Evolutionary conservation across 768 basidiomycete genomes (phyloP).

Genomic region (Trametes sanguinea): DNA sequence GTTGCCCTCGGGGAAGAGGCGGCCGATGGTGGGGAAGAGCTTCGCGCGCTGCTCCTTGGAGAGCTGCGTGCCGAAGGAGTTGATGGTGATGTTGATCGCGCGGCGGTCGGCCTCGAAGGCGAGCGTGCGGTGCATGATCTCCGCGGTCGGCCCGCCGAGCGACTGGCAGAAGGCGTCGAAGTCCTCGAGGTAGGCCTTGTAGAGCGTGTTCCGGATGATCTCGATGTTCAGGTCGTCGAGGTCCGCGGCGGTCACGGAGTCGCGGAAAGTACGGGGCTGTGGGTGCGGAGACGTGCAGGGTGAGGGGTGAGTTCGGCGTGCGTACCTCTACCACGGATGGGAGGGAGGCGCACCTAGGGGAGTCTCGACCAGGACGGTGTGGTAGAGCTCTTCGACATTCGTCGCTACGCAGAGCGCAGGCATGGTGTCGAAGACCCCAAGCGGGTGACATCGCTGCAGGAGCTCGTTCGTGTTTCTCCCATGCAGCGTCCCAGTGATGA

Average conservation of each 20-base stretch:
- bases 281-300: not conserved
- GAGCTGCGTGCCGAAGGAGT: constrained; percentile 95
- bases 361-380: constrained; percentile 95
- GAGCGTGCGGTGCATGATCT: constrained; percentile 90
- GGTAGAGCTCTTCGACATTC: constrained; percentile 97
- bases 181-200: constrained; percentile 98
- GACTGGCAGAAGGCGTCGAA: constrained; percentile 84
- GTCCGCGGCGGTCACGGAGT: constrained; percentile 92
- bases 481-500: constrained; percentile 96
- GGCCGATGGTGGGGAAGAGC: constrained; percentile 92
- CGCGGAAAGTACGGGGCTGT: constrained; percentile 95
- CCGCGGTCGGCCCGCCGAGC: constrained; percentile 82
- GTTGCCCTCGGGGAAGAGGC: constrained; percentile 94
- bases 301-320: no score
- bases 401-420: constrained; percentile 98
- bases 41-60: constrained; percentile 93
- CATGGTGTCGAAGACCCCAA: constrained; percentile 98
- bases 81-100: constrained; percentile 98
- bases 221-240: constrained; percentile 99
- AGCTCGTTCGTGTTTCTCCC: constrained; percentile 98
- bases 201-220: constrained; percentile 98
- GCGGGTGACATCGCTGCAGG: constrained; percentile 92
- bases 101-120: constrained; percentile 97
- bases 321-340: no score
- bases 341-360: constrained; percentile 72